Percentiles rank a stretch among this genome's conserved stretches.
phyloP scores from a whole-genome alignment of 2,329 filamentous ascomycete genomes.

The Alternaria incomplexa region DNA sequence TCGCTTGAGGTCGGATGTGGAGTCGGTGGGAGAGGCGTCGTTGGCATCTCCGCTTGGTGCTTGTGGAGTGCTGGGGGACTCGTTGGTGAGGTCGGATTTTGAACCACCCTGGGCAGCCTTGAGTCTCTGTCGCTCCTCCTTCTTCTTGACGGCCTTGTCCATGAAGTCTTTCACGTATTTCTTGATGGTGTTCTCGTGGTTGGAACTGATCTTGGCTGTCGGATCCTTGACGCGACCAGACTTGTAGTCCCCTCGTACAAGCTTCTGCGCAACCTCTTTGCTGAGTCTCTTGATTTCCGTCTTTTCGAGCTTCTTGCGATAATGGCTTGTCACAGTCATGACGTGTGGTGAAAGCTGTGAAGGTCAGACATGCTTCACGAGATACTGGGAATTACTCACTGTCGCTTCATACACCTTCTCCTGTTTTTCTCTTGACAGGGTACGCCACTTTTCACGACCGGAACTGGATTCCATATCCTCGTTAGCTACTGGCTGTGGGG shows the following conservation, averaged over 20 bases:
- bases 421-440: slow-evolving; percentile 78
- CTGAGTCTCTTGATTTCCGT: slow-evolving; percentile 72
- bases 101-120: slow-evolving; percentile 52
- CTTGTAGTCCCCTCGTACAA: slow-evolving; percentile 91
- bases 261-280: slow-evolving; percentile 80
- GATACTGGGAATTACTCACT: slow-evolving; percentile 59
- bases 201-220: slow-evolving; percentile 71
- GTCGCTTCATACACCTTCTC: slow-evolving; percentile 96
- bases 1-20: slow-evolving; percentile 43
- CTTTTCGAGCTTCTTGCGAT: slow-evolving; percentile 82
- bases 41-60: slow-evolving; percentile 7
- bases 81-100: slow-evolving; percentile 18
- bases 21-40: slow-evolving; percentile 31
- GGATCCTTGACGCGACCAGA: slow-evolving; percentile 85
- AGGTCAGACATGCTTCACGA: slow-evolving; percentile 10
- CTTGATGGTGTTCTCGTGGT: slow-evolving; percentile 82
- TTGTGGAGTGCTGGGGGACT: slow-evolving; percentile 28
- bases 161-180: slow-evolving; percentile 84
- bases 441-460: slow-evolving; percentile 71
- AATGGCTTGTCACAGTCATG: slow-evolving; percentile 85
- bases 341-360: slow-evolving; percentile 80
- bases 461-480: slow-evolving; percentile 61
- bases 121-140: slow-evolving; percentile 67
- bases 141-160: slow-evolving; percentile 79
- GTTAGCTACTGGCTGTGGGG: slow-evolving; percentile 66